A percentile compares a stretch with the other conserved stretches of the same genome.
These are phyloP conservation scores for Neonectria sp. DNA, from an alignment of 2,329 filamentous ascomycete genomes.

Conservation along the genomic window DNA sequence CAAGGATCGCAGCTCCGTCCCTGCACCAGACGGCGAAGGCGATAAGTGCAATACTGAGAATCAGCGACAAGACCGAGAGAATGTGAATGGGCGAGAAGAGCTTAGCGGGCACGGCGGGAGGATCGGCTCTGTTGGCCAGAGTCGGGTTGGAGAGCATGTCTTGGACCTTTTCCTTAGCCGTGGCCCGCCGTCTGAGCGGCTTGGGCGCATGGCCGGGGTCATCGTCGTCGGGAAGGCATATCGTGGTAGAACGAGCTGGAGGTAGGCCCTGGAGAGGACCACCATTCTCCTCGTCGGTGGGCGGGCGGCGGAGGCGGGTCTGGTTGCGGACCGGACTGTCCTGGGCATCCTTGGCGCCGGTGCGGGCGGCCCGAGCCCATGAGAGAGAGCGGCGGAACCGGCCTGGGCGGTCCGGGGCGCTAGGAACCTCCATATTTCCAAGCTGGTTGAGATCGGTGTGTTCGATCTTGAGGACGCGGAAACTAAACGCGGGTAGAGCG, in stretches of 20 bases:
- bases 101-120: slow-evolving; percentile 64
- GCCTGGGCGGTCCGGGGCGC: slow-evolving; percentile 14
- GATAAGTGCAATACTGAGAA: slow-evolving; percentile 65
- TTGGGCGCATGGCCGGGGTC: slow-evolving; percentile 23
- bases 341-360: background rate
- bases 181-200: slow-evolving; percentile 49
- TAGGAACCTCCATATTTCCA: slow-evolving; percentile 27
- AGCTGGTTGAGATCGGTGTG: slow-evolving; percentile 54
- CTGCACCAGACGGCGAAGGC: slow-evolving; percentile 57
- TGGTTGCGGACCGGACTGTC: slow-evolving; percentile 16
- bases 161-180: slow-evolving; percentile 58
- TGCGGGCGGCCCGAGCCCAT: slow-evolving; percentile 28
- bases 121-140: slow-evolving; percentile 53
- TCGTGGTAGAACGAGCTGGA: slow-evolving; percentile 25
- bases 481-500: slow-evolving; percentile 61
- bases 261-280: slow-evolving; percentile 19
- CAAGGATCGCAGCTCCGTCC: slow-evolving; percentile 55
- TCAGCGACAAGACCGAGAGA: slow-evolving; percentile 65
- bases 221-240: slow-evolving; percentile 19
- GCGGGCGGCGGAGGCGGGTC: slow-evolving; percentile 30
- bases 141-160: slow-evolving; percentile 62
- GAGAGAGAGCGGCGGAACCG: slow-evolving; percentile 30
- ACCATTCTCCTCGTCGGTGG: slow-evolving; percentile 31
- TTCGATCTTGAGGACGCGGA: slow-evolving; percentile 64
- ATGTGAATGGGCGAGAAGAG: slow-evolving; percentile 68